Base-by-base conservation (phyloP, 1,284 basidiomycete genomes). In the Cutaneotrichosporon sp. region DNA sequence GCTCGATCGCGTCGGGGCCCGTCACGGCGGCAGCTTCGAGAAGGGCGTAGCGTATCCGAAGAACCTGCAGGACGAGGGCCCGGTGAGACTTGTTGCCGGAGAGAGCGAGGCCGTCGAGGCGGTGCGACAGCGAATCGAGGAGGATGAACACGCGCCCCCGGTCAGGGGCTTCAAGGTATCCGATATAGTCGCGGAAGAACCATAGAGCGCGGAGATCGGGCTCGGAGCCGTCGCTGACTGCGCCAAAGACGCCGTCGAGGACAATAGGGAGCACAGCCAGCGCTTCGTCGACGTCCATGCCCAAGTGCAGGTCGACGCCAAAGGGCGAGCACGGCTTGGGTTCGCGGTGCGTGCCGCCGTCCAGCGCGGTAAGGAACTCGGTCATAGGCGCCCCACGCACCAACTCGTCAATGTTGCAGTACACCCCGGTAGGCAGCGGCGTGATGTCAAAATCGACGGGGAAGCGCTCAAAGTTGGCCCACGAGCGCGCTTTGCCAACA, bases 21-120 rank as follows among this genome's bases (percentile, higher is more conserved):
- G 23, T 26, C 20, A 54, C 21, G 10, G 42, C 26, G 2, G 79
- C 74, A 4, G 85, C 58, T 61, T 87, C 86, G 20, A 87, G 73
- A 1, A 79, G 64, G 55, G 83, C 83, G 84, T 85, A 87, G 35
- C 79, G 78, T 18, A 80, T 60, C 1, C 75, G 66, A 30, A 88
- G 67, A 3, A 78, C 41, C 20, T 54, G 54, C 17, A 55, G 51
- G 5, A 57, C 26, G 4, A 61, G 41, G 7, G 39, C 12, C 7
- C 54, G 50, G 18, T 56, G 61, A 3, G 44, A 34, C 38, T 53
- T 50, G 9, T 52, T 45, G 4, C 38, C 41, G 0, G 47, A 44
- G 9, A 65, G 34, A 12, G 52, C 38, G 4, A 68, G 49, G n/a
- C 48, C 51, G 22, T 63, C 57, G 1, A 67, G 51, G 15, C 55